These are phyloP conservation scores for Croton setiger DNA, from an alignment of 441 rosid species.

Conservation along the genomic window DNA sequence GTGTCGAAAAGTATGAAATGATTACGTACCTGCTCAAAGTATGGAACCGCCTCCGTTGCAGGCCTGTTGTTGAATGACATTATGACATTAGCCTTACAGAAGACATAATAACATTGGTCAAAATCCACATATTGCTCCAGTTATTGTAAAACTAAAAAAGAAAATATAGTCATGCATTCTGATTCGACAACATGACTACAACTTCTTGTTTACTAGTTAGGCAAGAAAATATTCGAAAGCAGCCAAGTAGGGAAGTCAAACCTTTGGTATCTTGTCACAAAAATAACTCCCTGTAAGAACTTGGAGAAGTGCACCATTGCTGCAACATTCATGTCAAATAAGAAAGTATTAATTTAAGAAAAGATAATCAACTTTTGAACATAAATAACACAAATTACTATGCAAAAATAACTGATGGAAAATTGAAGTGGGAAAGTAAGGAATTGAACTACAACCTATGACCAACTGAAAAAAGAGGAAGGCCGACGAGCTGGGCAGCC, in stretches of 20 bases:
- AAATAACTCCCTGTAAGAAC: slow-evolving; percentile 85
- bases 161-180: slow-evolving; percentile 22
- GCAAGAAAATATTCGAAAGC: slow-evolving; percentile 9
- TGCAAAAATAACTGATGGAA: background rate
- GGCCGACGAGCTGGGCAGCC: slow-evolving; percentile 52
- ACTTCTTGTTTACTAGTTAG: slow-evolving; percentile 9
- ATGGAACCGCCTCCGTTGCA: slow-evolving; percentile 95
- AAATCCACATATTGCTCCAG: slow-evolving; percentile 27
- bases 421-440: background rate
- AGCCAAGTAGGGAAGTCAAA: slow-evolving; percentile 26
- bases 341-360: background rate
- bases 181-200: slow-evolving; percentile 18
- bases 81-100: slow-evolving; percentile 86
- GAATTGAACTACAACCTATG: slow-evolving; percentile 52
- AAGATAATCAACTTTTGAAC: background rate
- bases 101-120: slow-evolving; percentile 46
- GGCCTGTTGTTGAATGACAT: slow-evolving; percentile 95
- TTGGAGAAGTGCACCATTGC: slow-evolving; percentile 95
- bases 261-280: slow-evolving; percentile 87
- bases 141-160: slow-evolving; percentile 24
- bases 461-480: slow-evolving; percentile 81
- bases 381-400: background rate
- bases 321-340: slow-evolving; percentile 29
- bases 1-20: slow-evolving; percentile 8
- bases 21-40: slow-evolving; percentile 81